Percentiles rank a stretch among this genome's conserved stretches.
These are phyloP conservation scores for Exophiala xenobiotica DNA, from an alignment of 2,329 filamentous ascomycete genomes.

Conservation along the genomic window DNA sequence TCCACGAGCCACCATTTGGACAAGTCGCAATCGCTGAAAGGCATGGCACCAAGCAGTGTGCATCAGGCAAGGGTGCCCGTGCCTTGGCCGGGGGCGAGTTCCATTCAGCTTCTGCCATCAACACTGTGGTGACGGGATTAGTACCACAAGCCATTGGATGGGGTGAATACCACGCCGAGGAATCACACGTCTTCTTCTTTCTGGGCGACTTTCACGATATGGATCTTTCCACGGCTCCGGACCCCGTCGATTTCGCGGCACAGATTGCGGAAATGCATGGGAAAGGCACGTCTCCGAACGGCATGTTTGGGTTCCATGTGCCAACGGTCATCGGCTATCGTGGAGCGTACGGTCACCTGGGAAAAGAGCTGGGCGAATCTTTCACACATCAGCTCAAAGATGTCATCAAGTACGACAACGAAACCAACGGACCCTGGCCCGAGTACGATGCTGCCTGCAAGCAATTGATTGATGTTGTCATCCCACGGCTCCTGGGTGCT, in stretches of 20 bases:
- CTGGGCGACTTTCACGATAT: constrained; percentile 14
- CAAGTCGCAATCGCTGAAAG: background rate
- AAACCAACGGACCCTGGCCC: too few relatives aligned
- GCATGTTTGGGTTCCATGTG: too few relatives aligned
- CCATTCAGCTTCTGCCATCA: constrained; percentile 12
- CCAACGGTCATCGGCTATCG: too few relatives aligned
- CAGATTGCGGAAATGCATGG: constrained; percentile 10
- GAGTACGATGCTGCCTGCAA: too few relatives aligned
- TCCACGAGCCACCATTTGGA: background rate
- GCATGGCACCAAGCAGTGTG: constrained; percentile 1
- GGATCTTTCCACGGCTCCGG: constrained; percentile 6
- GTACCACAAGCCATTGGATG: constrained; percentile 5
- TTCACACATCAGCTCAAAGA: too few relatives aligned
- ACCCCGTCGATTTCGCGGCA: constrained; percentile 7
- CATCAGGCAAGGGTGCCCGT: constrained; percentile 6
- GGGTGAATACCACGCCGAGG: constrained; percentile 9
- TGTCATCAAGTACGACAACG: too few relatives aligned
- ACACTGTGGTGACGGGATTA: constrained; percentile 8
- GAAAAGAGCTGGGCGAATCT: too few relatives aligned
- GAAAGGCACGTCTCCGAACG: constrained; percentile 10
- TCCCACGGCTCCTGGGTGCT: too few relatives aligned
- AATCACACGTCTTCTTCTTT: constrained; percentile 15
- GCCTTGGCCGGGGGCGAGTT: constrained; percentile 13
- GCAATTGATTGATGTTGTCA: too few relatives aligned
- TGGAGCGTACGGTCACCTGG: too few relatives aligned